Percentiles rank a stretch among this genome's conserved stretches.
Conservation (phyloP, 1,284 basidiomycete genomes). For the Cryptococcus sp. region DNA sequence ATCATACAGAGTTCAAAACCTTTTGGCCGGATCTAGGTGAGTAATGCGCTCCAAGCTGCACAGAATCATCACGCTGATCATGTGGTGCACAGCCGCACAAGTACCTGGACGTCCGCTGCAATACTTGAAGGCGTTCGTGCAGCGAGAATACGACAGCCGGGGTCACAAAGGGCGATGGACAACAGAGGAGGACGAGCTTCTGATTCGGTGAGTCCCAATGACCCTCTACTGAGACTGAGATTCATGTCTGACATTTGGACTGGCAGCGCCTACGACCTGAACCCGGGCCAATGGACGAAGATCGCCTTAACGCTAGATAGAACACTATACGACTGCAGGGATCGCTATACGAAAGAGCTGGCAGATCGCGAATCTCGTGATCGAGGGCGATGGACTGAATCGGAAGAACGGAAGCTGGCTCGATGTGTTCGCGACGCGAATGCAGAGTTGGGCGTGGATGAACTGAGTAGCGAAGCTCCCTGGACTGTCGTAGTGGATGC, state of each 20-base stretch:
- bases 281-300: slow-evolving; percentile 40
- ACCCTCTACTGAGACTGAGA: neutral
- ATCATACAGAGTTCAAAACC: slow-evolving; percentile 26
- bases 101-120: slow-evolving; percentile 45
- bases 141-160: slow-evolving; percentile 41
- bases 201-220: slow-evolving; percentile 28
- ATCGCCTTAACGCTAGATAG: slow-evolving; percentile 40
- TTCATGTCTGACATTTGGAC: neutral
- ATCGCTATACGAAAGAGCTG: slow-evolving; percentile 39
- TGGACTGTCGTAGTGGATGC: slow-evolving; percentile 17
- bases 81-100: slow-evolving; percentile 21
- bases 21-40: slow-evolving; percentile 46
- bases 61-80: neutral
- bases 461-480: slow-evolving; percentile 9
- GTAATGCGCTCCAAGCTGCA: slow-evolving; percentile 1
- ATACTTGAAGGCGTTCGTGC: slow-evolving; percentile 40
- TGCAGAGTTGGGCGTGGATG: slow-evolving; percentile 4
- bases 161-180: slow-evolving; percentile 45
- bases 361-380: slow-evolving; percentile 15
- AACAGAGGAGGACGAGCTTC: slow-evolving; percentile 35
- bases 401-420: slow-evolving; percentile 11
- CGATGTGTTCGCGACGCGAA: slow-evolving; percentile 8
- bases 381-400: slow-evolving; percentile 19
- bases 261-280: slow-evolving; percentile 31
- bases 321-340: slow-evolving; percentile 41